Evolutionary conservation across 1,284 basidiomycete genomes (phyloP), one percentile per base, ranked within the genome.

Genomic region (Ganoderma meredithae): DNA sequence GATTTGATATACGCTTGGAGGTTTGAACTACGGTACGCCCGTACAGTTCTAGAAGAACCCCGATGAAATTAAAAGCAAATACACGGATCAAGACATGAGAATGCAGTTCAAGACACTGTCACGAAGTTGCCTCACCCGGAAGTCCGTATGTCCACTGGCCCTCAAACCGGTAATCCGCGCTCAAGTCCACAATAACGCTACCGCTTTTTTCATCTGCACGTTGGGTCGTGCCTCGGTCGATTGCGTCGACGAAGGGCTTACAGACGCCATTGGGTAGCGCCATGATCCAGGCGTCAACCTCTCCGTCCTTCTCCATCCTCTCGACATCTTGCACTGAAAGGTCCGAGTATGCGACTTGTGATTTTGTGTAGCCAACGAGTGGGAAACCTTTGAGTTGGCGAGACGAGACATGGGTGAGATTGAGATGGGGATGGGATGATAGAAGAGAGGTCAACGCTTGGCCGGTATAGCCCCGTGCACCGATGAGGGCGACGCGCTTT

Each of bases 201-300:
- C 63, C 67, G 53, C 82, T 78, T 77, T 86, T 88, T 58, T 86
- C 83, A 66, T 71, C 76, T 67, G 74, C 78, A 67, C 85, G 84
- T 78, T 88, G 88, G 71, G 80, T 84, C 15, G 92, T 88, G 1
- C 90, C 90, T 41, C 84, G 84, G 76, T 98, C 95, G 62, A 99
- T 84, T 15, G 97, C 98, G 77, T 98, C 96, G 22, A 99, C 96
- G 77, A 98, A 99, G 0, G 97, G 96, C 83, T 97, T 97, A 85
- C 95, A 95, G 36, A 97, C 89, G 19, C 97, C 98, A 76, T 99
- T 99, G 40, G 97, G 97, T 55, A 99, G 87, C 0, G 97, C 97
- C 95, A 98, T 97, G 68, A 99, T 89, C 95, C 96, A 98, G 12
- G 95, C 96, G 78, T 98, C 96, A 25, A 98, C 95, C 76, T 93